Percentiles rank a stretch among this genome's conserved stretches.
These are phyloP conservation scores for Podospora bellae-mahoneyi DNA, from an alignment of 495 filamentous ascomycete genomes.

Conservation along the genomic window DNA sequence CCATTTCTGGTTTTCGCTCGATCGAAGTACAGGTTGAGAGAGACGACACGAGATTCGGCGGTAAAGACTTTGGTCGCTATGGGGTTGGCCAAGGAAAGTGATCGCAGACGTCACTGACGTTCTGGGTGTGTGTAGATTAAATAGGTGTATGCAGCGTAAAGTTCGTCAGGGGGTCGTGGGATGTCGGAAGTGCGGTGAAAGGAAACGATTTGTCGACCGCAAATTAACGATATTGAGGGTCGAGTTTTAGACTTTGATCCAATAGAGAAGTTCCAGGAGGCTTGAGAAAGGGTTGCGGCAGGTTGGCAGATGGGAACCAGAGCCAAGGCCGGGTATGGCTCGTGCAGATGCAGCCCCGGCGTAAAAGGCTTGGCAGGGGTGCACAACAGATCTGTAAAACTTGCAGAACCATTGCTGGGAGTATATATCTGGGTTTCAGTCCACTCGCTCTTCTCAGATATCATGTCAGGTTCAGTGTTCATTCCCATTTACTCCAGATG, in stretches of 20 bases:
- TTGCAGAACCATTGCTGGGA: not conserved
- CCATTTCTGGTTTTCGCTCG: not conserved
- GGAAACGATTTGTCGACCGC: not conserved
- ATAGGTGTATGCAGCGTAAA: not conserved
- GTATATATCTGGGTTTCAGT: not conserved
- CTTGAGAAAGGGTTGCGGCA: not conserved
- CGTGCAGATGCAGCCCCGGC: not conserved
- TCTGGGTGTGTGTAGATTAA: not conserved
- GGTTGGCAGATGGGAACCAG: not conserved
- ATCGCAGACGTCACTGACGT: constrained; percentile 16
- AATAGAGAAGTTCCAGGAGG: constrained; percentile 1
- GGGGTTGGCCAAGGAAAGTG: not conserved
- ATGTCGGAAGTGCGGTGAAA: not conserved
- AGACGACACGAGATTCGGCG: constrained; percentile 12
- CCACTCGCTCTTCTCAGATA: not conserved
- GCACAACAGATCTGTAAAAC: not conserved
- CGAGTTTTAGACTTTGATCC: constrained; percentile 1
- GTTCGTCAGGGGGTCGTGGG: constrained; percentile 9
- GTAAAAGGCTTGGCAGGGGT: not conserved
- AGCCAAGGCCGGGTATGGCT: constrained; percentile 3
- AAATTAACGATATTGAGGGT: not conserved
- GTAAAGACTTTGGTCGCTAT: not conserved
- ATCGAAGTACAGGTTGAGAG: not conserved
- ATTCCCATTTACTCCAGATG: not conserved
- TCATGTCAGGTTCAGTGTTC: not conserved